Conservation (phyloP, 2,329 filamentous ascomycete genomes). For the Paraphaeosphaeria minitans region DNA sequence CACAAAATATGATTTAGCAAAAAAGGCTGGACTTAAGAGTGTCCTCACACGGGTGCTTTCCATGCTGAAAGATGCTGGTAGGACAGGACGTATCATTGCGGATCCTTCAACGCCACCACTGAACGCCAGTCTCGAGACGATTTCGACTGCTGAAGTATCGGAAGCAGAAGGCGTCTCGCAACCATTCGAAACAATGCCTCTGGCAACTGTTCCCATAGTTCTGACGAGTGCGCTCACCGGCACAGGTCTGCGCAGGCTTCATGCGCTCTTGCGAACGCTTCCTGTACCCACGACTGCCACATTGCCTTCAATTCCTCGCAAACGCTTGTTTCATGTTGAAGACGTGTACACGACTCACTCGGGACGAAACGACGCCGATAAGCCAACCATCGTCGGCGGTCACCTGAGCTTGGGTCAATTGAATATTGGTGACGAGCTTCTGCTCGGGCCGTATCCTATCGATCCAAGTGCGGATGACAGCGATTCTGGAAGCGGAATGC, state of each 20-base stretch:
- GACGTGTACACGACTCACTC: constrained; percentile 76
- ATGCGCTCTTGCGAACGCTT: constrained; percentile 78
- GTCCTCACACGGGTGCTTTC: constrained; percentile 73
- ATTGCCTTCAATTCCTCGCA: constrained; percentile 52
- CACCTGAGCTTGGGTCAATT: constrained; percentile 80
- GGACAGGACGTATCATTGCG: constrained; percentile 72
- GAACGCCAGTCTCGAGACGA: constrained; percentile 56
- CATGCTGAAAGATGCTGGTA: constrained; percentile 74
- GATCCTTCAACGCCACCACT: constrained; percentile 30
- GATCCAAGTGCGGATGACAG: constrained; percentile 43
- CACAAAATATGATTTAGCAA: constrained; percentile 89
- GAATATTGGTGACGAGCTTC: constrained; percentile 75
- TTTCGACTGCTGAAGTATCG: constrained; percentile 61
- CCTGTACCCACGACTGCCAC: constrained; percentile 60
- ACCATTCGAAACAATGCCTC: constrained; percentile 55
- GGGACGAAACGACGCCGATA: constrained; percentile 20
- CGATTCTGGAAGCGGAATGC: constrained; percentile 41
- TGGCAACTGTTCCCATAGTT: constrained; percentile 74
- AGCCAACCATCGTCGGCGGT: constrained; percentile 74
- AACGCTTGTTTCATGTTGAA: constrained; percentile 83
- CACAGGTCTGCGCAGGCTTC: constrained; percentile 77
- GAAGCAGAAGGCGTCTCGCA: constrained; percentile 64
- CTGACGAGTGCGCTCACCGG: constrained; percentile 88
- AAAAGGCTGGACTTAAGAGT: constrained; percentile 70
- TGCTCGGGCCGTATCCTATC: constrained; percentile 72